Percentiles rank a stretch among this genome's conserved stretches.
Evolutionary conservation across 1,139 yeast species (phyloP).

Genomic region (Candida tropicalis): DNA sequence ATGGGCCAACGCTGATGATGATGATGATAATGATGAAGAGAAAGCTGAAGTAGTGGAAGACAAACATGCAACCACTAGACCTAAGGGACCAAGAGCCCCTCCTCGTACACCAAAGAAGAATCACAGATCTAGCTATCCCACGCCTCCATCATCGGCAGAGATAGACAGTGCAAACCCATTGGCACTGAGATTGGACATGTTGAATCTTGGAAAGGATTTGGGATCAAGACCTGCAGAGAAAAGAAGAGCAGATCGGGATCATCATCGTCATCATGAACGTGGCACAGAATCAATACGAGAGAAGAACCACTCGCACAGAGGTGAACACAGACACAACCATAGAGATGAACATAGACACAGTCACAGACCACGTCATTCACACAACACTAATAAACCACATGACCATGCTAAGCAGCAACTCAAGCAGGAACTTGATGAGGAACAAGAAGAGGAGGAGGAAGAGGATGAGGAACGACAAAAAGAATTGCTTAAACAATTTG

Average conservation of each 20-base stretch:
- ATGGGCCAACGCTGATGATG: constrained; percentile 20
- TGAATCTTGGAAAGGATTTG: constrained; percentile 2
- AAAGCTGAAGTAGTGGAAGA: constrained; percentile 2
- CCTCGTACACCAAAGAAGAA: not conserved
- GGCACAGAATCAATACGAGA: no score
- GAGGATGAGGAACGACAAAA: constrained; percentile 25
- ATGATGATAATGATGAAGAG: constrained; percentile 7
- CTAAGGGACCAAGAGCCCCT: not conserved
- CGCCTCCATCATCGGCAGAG: constrained; percentile 1
- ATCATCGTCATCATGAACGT: not conserved
- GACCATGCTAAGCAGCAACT: not conserved
- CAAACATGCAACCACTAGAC: not conserved
- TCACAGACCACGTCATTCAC: no score
- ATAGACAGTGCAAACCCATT: constrained; percentile 19
- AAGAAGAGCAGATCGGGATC: not conserved
- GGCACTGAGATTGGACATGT: constrained; percentile 25
- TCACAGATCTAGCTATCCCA: not conserved
- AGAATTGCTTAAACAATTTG: constrained; percentile 34
- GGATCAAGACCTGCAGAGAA: not conserved
- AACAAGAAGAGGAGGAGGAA: constrained; percentile 18
- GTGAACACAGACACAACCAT: no score
- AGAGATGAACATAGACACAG: no score
- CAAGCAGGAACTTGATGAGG: constrained; percentile 15
- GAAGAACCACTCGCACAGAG: no score
- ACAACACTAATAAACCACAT: not conserved